These are phyloP conservation scores for Cenchrus purpureus DNA, from an alignment of 176 grass and related monocot species.

Conservation along the genomic window DNA sequence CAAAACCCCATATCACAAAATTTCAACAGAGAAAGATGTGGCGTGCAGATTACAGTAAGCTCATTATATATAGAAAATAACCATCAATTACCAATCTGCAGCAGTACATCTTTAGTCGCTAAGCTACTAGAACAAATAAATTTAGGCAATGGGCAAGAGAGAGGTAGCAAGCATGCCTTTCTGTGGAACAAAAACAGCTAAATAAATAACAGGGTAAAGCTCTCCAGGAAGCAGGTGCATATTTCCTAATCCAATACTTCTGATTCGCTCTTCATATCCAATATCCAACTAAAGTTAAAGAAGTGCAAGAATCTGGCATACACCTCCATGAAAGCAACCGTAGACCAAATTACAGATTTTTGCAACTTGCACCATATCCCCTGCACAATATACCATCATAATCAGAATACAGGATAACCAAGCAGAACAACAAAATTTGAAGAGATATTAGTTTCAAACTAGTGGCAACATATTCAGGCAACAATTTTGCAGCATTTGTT, in stretches of 20 bases:
- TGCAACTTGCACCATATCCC: conserved; percentile 47
- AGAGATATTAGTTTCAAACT: background rate
- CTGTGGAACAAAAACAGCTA: conserved; percentile 44
- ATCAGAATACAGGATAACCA: conserved; percentile 18
- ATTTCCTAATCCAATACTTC: conserved; percentile 48
- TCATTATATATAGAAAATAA: conserved; percentile 61
- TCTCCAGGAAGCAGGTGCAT: conserved; percentile 40
- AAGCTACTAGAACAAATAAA: conserved; percentile 68
- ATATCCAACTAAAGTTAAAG: conserved; percentile 50
- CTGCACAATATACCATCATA: conserved; percentile 40
- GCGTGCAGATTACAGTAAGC: conserved; percentile 43
- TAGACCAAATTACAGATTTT: conserved; percentile 43
- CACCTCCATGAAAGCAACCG: conserved; percentile 51
- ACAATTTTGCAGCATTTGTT: background rate
- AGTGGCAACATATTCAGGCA: background rate
- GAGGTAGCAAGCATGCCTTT: conserved; percentile 34
- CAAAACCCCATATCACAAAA: background rate
- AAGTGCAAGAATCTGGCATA: conserved; percentile 32
- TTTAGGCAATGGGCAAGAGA: conserved; percentile 36
- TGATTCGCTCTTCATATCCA: conserved; percentile 45
- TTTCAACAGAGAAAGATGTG: background rate
- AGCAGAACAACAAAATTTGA: background rate
- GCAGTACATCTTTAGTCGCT: conserved; percentile 52
- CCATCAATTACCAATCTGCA: conserved; percentile 39
- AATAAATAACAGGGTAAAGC: conserved; percentile 55